Percentiles rank a stretch among this genome's conserved stretches.
These are phyloP conservation scores for Botrytis sinoallii DNA, from an alignment of 2,329 filamentous ascomycete species.

Conservation along the genomic window DNA sequence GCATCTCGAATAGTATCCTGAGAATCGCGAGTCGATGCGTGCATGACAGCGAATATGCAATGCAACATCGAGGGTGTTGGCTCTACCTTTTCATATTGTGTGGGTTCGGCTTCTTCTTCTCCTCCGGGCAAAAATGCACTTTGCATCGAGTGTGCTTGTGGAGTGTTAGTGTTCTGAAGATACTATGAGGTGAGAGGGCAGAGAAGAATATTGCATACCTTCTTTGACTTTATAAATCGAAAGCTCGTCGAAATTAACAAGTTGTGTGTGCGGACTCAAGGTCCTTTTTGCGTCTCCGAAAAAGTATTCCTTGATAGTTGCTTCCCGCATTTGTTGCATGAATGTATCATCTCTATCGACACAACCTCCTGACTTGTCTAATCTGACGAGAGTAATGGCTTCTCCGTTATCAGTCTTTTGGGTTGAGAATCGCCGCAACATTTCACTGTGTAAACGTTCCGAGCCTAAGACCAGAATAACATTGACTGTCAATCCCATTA, in stretches of 20 bases:
- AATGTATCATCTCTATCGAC: slow-evolving; percentile 72
- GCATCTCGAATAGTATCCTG: slow-evolving; percentile 74
- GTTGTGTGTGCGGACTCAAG: slow-evolving; percentile 83
- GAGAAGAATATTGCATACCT: slow-evolving; percentile 40
- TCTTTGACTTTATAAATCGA: slow-evolving; percentile 69
- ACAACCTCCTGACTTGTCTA: slow-evolving; percentile 84
- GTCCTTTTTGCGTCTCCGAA: slow-evolving; percentile 77
- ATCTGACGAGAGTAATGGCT: slow-evolving; percentile 67
- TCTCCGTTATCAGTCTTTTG: slow-evolving; percentile 60
- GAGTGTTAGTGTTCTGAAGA: slow-evolving; percentile 18
- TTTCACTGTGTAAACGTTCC: slow-evolving; percentile 69
- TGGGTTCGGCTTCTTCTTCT: slow-evolving; percentile 34
- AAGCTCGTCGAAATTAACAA: slow-evolving; percentile 72
- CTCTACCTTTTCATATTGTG: slow-evolving; percentile 59
- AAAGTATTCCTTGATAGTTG: slow-evolving; percentile 87
- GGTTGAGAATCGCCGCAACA: slow-evolving; percentile 64
- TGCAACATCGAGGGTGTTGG: slow-evolving; percentile 70
- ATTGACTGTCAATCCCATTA: slow-evolving; percentile 53
- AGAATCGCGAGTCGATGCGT: slow-evolving; percentile 66
- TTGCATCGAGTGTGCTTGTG: slow-evolving; percentile 32
- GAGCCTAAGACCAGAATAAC: slow-evolving; percentile 80
- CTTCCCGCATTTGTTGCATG: slow-evolving; percentile 70
- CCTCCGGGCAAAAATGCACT: slow-evolving; percentile 38
- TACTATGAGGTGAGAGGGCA: neutral
- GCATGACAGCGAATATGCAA: slow-evolving; percentile 80